Conservation (phyloP, 1,284 basidiomycete genomes). For the Sanghuangporus weigelae region DNA sequence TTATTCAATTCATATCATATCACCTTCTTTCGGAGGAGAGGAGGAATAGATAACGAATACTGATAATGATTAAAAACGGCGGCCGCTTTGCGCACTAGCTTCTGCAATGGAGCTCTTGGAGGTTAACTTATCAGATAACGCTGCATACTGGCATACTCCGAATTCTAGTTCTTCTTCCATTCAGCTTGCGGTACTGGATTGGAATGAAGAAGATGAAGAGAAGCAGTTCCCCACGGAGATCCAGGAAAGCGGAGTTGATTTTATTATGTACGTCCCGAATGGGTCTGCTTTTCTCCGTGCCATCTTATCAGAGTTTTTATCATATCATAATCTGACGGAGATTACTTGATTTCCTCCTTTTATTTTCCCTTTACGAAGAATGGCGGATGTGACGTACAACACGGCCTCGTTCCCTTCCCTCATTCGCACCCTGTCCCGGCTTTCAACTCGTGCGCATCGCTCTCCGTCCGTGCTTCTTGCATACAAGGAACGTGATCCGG, state of each 20-base stretch:
- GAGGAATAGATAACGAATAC: neutral
- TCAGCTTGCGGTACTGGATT: slow-evolving; percentile 58
- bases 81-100: slow-evolving; percentile 39
- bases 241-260: slow-evolving; percentile 39
- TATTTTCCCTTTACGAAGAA: slow-evolving; percentile 37
- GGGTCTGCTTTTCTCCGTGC: neutral
- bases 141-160: slow-evolving; percentile 9
- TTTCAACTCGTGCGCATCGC: slow-evolving; percentile 22
- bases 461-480: slow-evolving; percentile 60
- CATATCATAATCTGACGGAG: neutral
- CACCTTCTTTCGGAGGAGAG: neutral
- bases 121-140: slow-evolving; percentile 61
- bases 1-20: neutral
- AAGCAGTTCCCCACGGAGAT: slow-evolving; percentile 39
- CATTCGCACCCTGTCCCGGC: slow-evolving; percentile 44
- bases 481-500: slow-evolving; percentile 77
- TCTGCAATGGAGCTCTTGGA: slow-evolving; percentile 76
- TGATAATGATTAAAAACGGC: neutral
- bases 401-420: slow-evolving; percentile 75
- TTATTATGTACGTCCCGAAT: slow-evolving; percentile 47
- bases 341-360: neutral
- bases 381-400: slow-evolving; percentile 90
- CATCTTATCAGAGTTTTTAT: neutral
- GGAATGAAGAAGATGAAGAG: slow-evolving; percentile 47
- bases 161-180: slow-evolving; percentile 17